These are phyloP conservation scores for Lagenidium sp. DNA, from an alignment of 352 stramenopile genomes.

Conservation along the genomic window DNA sequence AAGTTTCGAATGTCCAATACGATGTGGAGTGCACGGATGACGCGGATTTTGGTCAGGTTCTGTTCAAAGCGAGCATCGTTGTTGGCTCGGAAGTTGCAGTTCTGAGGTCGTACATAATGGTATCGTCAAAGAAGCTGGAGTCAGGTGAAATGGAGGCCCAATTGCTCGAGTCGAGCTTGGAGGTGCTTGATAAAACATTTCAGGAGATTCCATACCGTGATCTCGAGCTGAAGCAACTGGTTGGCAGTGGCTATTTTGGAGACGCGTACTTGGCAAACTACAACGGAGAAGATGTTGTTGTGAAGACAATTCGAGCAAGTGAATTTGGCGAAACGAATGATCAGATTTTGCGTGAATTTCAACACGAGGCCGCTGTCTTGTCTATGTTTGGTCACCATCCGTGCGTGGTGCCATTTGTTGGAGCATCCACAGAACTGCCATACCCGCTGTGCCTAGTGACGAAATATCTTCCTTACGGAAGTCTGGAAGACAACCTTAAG, in stretches of 20 bases:
- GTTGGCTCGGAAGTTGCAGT: slow-evolving; percentile 61
- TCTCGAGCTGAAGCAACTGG: slow-evolving; percentile 65
- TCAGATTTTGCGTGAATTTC: slow-evolving; percentile 75
- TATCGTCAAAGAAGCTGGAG: slow-evolving; percentile 28
- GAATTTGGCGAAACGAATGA: slow-evolving; percentile 66
- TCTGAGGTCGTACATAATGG: slow-evolving; percentile 60
- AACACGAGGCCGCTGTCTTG: slow-evolving; percentile 69
- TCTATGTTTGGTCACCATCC: slow-evolving; percentile 81
- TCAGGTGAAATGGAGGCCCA: slow-evolving; percentile 35
- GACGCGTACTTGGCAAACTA: slow-evolving; percentile 60
- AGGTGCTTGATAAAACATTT: slow-evolving; percentile 71
- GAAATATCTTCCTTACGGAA: slow-evolving; percentile 65
- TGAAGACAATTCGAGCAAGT: slow-evolving; percentile 72
- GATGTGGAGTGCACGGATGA: slow-evolving; percentile 50
- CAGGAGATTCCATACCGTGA: slow-evolving; percentile 58
- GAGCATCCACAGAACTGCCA: slow-evolving; percentile 56
- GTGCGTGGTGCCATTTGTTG: slow-evolving; percentile 75
- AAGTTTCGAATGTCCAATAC: slow-evolving; percentile 48
- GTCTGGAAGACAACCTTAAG: slow-evolving; percentile 59
- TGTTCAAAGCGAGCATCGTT: slow-evolving; percentile 68
- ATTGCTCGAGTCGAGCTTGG: slow-evolving; percentile 47
- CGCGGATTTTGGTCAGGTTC: slow-evolving; percentile 38
- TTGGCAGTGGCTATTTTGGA: slow-evolving; percentile 71
- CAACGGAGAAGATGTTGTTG: slow-evolving; percentile 62
- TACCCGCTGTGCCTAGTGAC: slow-evolving; percentile 63